Conservation (phyloP, 495 filamentous ascomycete genomes). For the Lophiostoma macrostomum region DNA sequence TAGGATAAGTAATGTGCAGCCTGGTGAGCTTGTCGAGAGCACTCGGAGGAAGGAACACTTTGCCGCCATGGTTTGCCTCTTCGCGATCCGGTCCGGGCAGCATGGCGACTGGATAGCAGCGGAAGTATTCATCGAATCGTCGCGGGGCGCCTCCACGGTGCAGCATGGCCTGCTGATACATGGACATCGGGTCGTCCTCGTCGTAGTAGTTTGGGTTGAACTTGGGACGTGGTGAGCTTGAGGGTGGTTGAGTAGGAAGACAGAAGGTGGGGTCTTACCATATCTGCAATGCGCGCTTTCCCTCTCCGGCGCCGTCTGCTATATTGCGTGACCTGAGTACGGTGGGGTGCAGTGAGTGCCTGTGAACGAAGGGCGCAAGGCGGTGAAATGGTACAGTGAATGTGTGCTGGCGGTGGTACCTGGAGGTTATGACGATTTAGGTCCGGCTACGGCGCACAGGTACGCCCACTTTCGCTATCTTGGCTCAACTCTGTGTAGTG, state of each 20-base stretch:
- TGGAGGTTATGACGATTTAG: no score
- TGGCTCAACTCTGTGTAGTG: no score
- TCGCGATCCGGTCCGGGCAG: constrained; percentile 88
- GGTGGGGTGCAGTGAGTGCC: no score
- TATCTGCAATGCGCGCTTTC: no score
- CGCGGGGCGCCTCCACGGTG: constrained; percentile 45
- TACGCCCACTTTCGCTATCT: no score
- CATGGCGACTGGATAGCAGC: constrained; percentile 93
- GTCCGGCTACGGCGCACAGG: no score
- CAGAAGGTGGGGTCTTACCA: constrained; percentile 16
- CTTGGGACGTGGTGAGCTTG: constrained; percentile 34
- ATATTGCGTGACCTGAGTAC: no score
- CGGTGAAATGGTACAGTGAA: no score
- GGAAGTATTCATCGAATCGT: constrained; percentile 96
- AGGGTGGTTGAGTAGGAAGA: neutral
- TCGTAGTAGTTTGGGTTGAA: constrained; percentile 49
- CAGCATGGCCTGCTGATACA: constrained; percentile 42
- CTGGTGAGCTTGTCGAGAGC: constrained; percentile 92
- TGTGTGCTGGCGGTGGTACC: no score
- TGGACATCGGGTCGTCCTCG: constrained; percentile 41
- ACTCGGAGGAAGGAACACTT: constrained; percentile 92
- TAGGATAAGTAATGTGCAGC: constrained; percentile 96
- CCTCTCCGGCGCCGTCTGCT: no score
- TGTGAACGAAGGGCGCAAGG: no score
- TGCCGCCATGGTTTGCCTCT: constrained; percentile 91